Conservation (phyloP, 2,329 filamentous ascomycete genomes). For the Alternaria gansuensis region DNA sequence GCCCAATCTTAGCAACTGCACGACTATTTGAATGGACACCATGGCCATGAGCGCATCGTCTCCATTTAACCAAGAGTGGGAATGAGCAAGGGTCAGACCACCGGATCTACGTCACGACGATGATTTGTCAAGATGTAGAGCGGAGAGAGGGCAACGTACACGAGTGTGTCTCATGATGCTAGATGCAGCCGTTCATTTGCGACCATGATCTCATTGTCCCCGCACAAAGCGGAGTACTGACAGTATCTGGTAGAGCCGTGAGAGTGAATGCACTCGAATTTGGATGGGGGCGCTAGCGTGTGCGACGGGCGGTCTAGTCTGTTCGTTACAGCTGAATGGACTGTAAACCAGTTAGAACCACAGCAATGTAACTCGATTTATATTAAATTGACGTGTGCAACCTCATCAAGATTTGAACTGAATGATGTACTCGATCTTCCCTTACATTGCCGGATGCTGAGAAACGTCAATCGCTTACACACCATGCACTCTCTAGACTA, state of each 20-base stretch:
- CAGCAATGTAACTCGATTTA: conserved; percentile 2
- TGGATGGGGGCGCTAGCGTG: conserved; percentile 1
- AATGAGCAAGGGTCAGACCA: conserved; percentile 2
- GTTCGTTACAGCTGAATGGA: conserved; percentile 6
- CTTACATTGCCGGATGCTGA: background rate
- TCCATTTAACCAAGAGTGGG: background rate
- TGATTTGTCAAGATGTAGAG: conserved; percentile 15
- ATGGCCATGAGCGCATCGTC: conserved; percentile 9
- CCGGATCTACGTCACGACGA: conserved; percentile 14
- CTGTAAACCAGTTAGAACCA: background rate
- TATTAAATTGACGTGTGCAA: background rate
- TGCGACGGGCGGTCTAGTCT: conserved; percentile 10
- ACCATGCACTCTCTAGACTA: background rate
- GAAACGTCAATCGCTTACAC: background rate
- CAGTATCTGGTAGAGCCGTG: conserved; percentile 5
- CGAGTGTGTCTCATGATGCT: conserved; percentile 15
- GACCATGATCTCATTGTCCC: conserved; percentile 17
- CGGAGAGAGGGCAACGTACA: conserved; percentile 26
- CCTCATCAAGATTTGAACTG: background rate
- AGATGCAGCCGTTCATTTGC: conserved; percentile 30
- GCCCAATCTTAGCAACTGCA: conserved; percentile 5
- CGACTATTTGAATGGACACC: conserved; percentile 1
- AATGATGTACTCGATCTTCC: background rate
- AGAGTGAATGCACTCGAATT: background rate
- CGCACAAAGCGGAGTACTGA: conserved; percentile 13